Percentiles rank a stretch among this genome's conserved stretches.
Evolutionary conservation across 78 protist species (phyloP).

Genomic region (Paulinella micropora): DNA sequence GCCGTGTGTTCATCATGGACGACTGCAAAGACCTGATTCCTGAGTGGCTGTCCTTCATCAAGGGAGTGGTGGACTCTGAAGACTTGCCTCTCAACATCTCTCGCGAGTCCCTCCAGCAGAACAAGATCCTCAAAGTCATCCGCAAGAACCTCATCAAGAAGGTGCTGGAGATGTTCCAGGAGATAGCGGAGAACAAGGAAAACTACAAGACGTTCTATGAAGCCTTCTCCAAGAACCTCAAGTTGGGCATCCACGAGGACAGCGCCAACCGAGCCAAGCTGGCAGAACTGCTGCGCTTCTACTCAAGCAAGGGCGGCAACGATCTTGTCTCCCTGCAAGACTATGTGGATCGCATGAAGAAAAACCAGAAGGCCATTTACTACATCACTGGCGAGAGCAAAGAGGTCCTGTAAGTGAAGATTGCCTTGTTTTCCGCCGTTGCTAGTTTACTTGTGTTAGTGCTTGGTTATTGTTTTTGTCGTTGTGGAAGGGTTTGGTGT

Average conservation of each 20-base stretch:
- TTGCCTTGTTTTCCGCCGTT: too few species aligned
- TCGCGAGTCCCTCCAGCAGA: constrained; percentile 98
- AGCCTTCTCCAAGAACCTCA: constrained; percentile 87
- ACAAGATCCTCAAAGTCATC: constrained; percentile 93
- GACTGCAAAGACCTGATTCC: constrained; percentile 95
- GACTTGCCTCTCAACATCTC: constrained; percentile 99
- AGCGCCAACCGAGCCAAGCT: constrained; percentile 80
- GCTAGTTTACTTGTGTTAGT: too few species aligned
- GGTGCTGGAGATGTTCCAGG: constrained; percentile 85
- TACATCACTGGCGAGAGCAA: constrained; percentile 97
- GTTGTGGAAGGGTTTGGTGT: too few species aligned
- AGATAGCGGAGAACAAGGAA: constrained; percentile 90
- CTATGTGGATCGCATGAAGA: constrained; percentile 94
- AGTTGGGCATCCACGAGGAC: constrained; percentile 99
- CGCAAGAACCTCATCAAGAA: constrained; percentile 94
- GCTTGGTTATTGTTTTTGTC: too few species aligned
- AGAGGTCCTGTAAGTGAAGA: too few species aligned
- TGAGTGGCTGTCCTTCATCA: constrained; percentile 88
- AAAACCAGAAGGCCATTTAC: constrained; percentile 93
- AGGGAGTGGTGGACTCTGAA: constrained; percentile 98
- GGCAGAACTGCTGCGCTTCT: constrained; percentile 89
- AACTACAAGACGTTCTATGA: constrained; percentile 95
- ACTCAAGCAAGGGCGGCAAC: constrained; percentile 67
- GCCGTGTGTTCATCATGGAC: constrained; percentile 98
- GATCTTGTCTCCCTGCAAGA: constrained; percentile 85